These are phyloP conservation scores for Isoetes taiwanensis DNA, from an alignment of 75 land plant species.

Conservation along the genomic window DNA sequence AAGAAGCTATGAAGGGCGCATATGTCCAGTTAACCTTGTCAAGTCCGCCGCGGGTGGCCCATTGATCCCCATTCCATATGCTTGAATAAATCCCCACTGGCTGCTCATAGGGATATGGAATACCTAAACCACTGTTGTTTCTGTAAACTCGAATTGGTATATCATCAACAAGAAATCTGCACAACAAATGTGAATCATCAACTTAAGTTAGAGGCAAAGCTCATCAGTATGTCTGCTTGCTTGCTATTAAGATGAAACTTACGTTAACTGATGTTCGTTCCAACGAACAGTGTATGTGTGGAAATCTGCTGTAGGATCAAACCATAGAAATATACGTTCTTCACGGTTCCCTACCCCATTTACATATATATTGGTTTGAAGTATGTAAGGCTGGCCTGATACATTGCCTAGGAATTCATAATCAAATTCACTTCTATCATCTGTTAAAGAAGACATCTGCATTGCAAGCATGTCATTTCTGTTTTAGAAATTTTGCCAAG, in stretches of 20 bases:
- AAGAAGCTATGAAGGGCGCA: constrained; percentile 35
- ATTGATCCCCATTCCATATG: constrained; percentile 28
- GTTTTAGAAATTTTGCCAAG: no score
- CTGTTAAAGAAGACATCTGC: no score
- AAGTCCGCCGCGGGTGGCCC: constrained; percentile 31
- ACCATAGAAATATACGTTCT: constrained; percentile 23
- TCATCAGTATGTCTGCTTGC: neutral
- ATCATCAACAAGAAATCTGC: constrained; percentile 48
- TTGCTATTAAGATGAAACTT: no score
- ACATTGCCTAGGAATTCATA: no score
- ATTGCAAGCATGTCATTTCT: no score
- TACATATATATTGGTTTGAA: no score
- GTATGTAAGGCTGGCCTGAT: no score
- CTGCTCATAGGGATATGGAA: constrained; percentile 28
- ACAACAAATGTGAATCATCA: neutral
- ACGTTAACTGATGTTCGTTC: constrained; percentile 18
- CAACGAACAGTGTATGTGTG: constrained; percentile 26
- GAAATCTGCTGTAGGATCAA: constrained; percentile 25
- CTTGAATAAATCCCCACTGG: constrained; percentile 37
- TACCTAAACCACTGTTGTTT: constrained; percentile 26
- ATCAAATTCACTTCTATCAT: no score
- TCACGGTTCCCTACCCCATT: constrained; percentile 22
- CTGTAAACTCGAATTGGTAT: constrained; percentile 29
- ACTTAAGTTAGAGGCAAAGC: neutral
- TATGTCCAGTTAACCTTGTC: constrained; percentile 35